Evolutionary conservation across 1,139 yeast genomes (phyloP).

Genomic region (Debaryomycetaceae sp.): DNA sequence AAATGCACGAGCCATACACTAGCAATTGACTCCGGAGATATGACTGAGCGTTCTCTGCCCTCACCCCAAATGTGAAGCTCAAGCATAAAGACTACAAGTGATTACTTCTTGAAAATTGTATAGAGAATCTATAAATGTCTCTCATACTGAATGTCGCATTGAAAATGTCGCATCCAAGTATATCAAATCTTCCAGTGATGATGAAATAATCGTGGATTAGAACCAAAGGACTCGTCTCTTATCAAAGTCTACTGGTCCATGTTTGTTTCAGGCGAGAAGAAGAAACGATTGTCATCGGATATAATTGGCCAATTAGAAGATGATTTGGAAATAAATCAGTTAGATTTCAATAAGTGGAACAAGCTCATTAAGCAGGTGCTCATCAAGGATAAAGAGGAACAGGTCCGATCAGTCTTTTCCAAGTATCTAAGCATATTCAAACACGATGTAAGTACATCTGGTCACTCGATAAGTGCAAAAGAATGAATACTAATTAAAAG

Average conservation of each 20-base stretch:
- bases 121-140: not conserved
- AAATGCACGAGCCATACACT: conserved; percentile 29
- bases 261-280: conserved; percentile 24
- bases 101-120: not conserved
- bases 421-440: conserved; percentile 64
- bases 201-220: not conserved
- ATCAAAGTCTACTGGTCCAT: conserved; percentile 6
- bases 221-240: no score
- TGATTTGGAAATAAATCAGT: conserved; percentile 51
- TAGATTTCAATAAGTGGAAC: conserved; percentile 57
- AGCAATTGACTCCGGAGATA: conserved; percentile 41
- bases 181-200: not conserved
- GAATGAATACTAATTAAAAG: conserved; percentile 8
- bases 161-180: not conserved
- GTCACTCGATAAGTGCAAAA: not conserved
- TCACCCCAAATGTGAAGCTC: conserved; percentile 61
- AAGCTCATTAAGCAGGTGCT: conserved; percentile 53
- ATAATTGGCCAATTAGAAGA: conserved; percentile 60
- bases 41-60: conserved; percentile 26
- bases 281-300: conserved; percentile 40
- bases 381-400: conserved; percentile 59
- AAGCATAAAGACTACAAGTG: conserved; percentile 12
- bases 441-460: conserved; percentile 32
- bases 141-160: not conserved
- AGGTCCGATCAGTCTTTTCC: conserved; percentile 58